Evolutionary conservation across 805 yeast genomes (phyloP), one percentile per base, ranked within the genome.

Genomic region (Hanseniaspora clermontiae): DNA sequence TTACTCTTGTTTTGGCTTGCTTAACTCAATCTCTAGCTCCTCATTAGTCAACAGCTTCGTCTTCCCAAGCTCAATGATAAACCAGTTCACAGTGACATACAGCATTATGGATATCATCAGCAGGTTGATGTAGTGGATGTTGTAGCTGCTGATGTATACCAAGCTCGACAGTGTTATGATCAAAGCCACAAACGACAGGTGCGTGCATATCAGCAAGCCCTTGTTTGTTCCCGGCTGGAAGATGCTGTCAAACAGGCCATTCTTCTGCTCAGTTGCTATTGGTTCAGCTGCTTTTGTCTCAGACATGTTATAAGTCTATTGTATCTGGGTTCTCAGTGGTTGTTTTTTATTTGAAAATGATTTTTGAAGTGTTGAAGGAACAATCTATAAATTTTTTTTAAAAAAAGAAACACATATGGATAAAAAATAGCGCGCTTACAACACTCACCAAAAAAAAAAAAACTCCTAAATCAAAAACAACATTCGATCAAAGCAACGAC

Each of bases 211-310:
- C n/a, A 89, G 75, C 52, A 93, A 75, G 1, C 95, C 88, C 1
- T 97, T 96, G 1, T 93, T 79, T 0, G 95, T 80, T 1, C 98
- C 98, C 6, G 97, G 97, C 17, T 87, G 82, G 70, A 91, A 87
- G 31, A 93, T 80, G 14, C 95, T 86, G 57, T 85, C 83, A 97
- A 97, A 90, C 46, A 91, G 75, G 1, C 57, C 57, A 8, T 53
- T 19, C 15, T 46, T 45, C 14, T 29, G 9, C n/a, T n/a, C n/a
- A n/a, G n/a, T n/a, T n/a, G n/a, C n/a, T n/a, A n/a, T n/a, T 31
- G 32, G 32, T 9, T 42, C 31, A 20, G 19, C 36, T 31, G 24
- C 10, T 43, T 46, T 46, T 2, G 19, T 34, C 17, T 20, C 49
- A 17, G 38, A 34, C 39, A 32, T 46, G 3, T 2, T 46, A 20